Percentiles rank a stretch among this genome's conserved stretches.
Evolutionary conservation across 352 stramenopile genomes (phyloP).

Genomic region (Globisporangium iwayamae): DNA sequence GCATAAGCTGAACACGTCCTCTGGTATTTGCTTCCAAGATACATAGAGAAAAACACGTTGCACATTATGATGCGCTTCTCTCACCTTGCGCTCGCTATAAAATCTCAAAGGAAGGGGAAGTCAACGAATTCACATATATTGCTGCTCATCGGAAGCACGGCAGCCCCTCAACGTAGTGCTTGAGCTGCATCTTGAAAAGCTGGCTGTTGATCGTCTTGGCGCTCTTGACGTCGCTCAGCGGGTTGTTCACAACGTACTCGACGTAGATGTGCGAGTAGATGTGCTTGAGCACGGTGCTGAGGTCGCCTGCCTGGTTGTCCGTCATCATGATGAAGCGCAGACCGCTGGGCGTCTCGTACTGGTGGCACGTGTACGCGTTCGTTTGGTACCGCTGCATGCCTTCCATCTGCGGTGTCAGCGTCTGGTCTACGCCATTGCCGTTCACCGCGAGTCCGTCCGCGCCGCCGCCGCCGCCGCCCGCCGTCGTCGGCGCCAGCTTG

Average conservation of each 20-base stretch:
- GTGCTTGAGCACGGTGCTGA: constrained; percentile 77
- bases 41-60: not conserved
- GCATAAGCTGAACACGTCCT: not conserved
- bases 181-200: constrained; percentile 67
- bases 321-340: constrained; percentile 90
- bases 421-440: constrained; percentile 17
- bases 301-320: constrained; percentile 82
- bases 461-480: constrained; percentile 3
- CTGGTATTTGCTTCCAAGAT: not conserved
- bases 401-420: constrained; percentile 26
- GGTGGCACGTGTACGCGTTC: constrained; percentile 87
- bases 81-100: too few relatives aligned
- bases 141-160: constrained; percentile 55
- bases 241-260: constrained; percentile 89
- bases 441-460: constrained; percentile 18
- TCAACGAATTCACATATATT: not conserved
- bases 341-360: constrained; percentile 89
- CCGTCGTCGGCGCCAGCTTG: constrained; percentile 61
- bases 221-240: constrained; percentile 71
- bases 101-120: not conserved
- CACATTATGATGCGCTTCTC: not conserved
- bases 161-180: constrained; percentile 73
- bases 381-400: constrained; percentile 84
- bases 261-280: constrained; percentile 90
- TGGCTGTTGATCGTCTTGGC: constrained; percentile 75